These are phyloP conservation scores for Aspergillus coremiiformis DNA, from an alignment of 495 filamentous ascomycete species.

Conservation along the genomic window DNA sequence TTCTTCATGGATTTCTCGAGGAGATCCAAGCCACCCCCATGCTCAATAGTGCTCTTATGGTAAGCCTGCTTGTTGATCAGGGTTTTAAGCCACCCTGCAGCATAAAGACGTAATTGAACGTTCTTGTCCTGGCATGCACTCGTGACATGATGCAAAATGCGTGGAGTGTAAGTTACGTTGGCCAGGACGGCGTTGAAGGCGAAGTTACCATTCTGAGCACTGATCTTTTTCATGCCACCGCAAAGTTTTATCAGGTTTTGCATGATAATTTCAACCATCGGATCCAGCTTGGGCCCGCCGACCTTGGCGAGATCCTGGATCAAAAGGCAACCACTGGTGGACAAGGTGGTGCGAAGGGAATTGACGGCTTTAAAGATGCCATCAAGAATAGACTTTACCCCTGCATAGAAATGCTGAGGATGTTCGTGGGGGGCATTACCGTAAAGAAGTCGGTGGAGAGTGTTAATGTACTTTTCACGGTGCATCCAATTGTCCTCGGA, in stretches of 20 bases:
- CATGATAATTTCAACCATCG: slow-evolving; percentile 84
- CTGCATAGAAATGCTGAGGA: slow-evolving; percentile 55
- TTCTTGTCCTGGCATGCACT: slow-evolving; percentile 85
- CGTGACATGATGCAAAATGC: slow-evolving; percentile 77
- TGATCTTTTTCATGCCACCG: slow-evolving; percentile 83
- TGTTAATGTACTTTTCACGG: slow-evolving; percentile 69
- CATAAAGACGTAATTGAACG: slow-evolving; percentile 69
- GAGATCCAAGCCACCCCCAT: slow-evolving; percentile 69
- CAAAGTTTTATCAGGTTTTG: slow-evolving; percentile 85
- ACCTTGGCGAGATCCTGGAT: slow-evolving; percentile 77
- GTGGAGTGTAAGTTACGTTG: slow-evolving; percentile 66
- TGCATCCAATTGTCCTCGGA: slow-evolving; percentile 84
- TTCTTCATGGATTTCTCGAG: slow-evolving; percentile 85
- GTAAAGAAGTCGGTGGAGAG: slow-evolving; percentile 66
- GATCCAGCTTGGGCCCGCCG: slow-evolving; percentile 71
- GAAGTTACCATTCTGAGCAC: slow-evolving; percentile 66
- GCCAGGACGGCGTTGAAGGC: slow-evolving; percentile 70
- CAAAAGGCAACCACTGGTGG: slow-evolving; percentile 73
- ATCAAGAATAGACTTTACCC: slow-evolving; percentile 69
- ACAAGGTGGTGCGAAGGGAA: slow-evolving; percentile 83
- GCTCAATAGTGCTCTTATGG: slow-evolving; percentile 75
- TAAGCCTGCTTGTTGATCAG: slow-evolving; percentile 68
- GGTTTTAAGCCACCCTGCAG: slow-evolving; percentile 75
- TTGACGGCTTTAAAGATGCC: slow-evolving; percentile 82
- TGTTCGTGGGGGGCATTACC: slow-evolving; percentile 82